Conservation (phyloP, 495 filamentous ascomycete genomes). For the Xylaria curta region DNA sequence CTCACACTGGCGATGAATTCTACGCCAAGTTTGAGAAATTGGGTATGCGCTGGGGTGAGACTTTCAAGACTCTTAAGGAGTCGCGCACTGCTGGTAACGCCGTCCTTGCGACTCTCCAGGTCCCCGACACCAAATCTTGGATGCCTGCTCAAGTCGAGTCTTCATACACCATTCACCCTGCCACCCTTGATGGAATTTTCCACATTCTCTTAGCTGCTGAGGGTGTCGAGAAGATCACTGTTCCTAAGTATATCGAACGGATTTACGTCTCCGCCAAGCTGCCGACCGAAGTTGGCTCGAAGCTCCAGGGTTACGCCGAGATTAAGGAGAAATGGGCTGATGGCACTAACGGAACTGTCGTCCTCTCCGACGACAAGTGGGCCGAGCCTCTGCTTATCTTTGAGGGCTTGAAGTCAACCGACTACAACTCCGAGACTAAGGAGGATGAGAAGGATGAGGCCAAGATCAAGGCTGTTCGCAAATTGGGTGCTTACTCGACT, state of each 20-base stretch:
- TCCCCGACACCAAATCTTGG: constrained; percentile 43
- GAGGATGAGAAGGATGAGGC: constrained; percentile 27
- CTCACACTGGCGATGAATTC: constrained; percentile 31
- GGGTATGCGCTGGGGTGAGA: constrained; percentile 43
- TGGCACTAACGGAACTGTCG: constrained; percentile 36
- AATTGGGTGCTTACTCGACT: constrained; percentile 32
- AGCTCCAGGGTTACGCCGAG: constrained; percentile 33
- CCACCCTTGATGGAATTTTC: constrained; percentile 45
- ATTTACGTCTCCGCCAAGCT: constrained; percentile 37
- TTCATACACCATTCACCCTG: constrained; percentile 50
- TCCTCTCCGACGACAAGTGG: constrained; percentile 37
- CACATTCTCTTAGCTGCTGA: constrained; percentile 40
- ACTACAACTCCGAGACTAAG: constrained; percentile 29
- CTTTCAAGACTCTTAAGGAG: constrained; percentile 37
- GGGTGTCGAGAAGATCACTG: constrained; percentile 32
- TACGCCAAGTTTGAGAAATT: constrained; percentile 37
- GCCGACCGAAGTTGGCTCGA: constrained; percentile 30
- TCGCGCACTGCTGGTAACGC: constrained; percentile 30
- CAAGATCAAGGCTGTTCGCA: constrained; percentile 31
- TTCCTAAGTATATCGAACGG: constrained; percentile 40
- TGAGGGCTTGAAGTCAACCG: constrained; percentile 37
- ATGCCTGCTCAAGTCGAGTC: constrained; percentile 49
- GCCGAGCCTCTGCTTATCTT: constrained; percentile 38
- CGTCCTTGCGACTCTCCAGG: constrained; percentile 34
- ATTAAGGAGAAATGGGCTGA: constrained; percentile 38